Evolutionary conservation across 768 basidiomycete species (phyloP).

Genomic region (Kwoniella heveanensis): DNA sequence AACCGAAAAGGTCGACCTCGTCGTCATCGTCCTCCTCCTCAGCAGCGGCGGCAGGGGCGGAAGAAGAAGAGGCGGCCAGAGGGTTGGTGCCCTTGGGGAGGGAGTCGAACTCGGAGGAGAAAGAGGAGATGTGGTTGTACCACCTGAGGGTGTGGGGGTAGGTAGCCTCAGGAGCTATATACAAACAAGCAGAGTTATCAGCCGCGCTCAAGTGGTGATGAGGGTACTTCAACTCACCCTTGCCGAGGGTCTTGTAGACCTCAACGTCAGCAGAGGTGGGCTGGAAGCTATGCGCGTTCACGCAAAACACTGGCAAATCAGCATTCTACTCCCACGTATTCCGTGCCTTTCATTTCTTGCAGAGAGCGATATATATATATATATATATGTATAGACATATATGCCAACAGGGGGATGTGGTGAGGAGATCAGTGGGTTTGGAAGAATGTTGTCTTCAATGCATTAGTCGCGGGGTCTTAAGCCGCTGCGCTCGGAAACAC

Average conservation of each 20-base stretch:
- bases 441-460: conserved; percentile 55
- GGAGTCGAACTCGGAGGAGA: conserved; percentile 71
- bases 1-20: conserved; percentile 83
- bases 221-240: conserved; percentile 25
- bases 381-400: no score
- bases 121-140: conserved; percentile 93
- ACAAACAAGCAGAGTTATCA: no score
- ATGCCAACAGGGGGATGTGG: neutral
- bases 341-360: neutral
- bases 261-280: conserved; percentile 53
- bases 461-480: conserved; percentile 56
- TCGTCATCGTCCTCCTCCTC: conserved; percentile 66
- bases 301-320: conserved; percentile 13
- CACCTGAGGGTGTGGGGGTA: conserved; percentile 80
- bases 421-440: conserved; percentile 53
- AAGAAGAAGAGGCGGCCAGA: conserved; percentile 58
- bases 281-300: conserved; percentile 34
- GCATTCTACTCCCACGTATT: conserved; percentile 8
- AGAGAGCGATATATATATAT: neutral
- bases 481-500: conserved; percentile 57
- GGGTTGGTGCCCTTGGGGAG: conserved; percentile 64
- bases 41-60: conserved; percentile 56
- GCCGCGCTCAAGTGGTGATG: no score
- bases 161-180: conserved; percentile 66
- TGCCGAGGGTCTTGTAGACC: conserved; percentile 38